Evolutionary conservation across 345 rosid genomes (phyloP).

Genomic region (Lagerstroemia speciosa): DNA sequence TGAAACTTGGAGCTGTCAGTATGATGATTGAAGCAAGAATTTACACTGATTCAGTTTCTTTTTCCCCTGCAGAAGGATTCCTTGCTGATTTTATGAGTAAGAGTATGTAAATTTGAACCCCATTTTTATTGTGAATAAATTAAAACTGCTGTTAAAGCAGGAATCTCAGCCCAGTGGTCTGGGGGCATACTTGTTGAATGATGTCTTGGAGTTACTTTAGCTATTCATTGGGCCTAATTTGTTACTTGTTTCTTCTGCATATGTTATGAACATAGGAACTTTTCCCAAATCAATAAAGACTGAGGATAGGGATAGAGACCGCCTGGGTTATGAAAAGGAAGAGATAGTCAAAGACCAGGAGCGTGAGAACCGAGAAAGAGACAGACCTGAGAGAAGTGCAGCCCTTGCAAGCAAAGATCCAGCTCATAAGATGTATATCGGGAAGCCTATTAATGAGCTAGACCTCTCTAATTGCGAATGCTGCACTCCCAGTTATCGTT

Average conservation of each 20-base stretch:
- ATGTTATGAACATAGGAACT: slow-evolving; percentile 21
- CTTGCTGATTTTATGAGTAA: slow-evolving; percentile 75
- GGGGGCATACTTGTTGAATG: neutral
- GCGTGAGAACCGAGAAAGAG: slow-evolving; percentile 58
- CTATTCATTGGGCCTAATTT: neutral
- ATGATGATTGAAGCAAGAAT: neutral
- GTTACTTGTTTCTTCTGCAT: neutral
- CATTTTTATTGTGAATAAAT: slow-evolving; percentile 5
- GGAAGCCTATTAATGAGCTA: slow-evolving; percentile 85
- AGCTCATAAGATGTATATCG: slow-evolving; percentile 48
- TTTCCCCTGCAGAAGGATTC: slow-evolving; percentile 58
- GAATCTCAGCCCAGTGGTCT: neutral
- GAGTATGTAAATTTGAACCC: slow-evolving; percentile 47
- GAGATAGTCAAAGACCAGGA: slow-evolving; percentile 63
- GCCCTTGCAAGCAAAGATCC: slow-evolving; percentile 40
- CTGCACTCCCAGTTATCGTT: slow-evolving; percentile 97
- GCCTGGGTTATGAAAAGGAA: slow-evolving; percentile 47
- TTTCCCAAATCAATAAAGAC: slow-evolving; percentile 54
- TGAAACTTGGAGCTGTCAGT: slow-evolving; percentile 7
- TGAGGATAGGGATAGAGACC: slow-evolving; percentile 67
- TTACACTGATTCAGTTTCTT: slow-evolving; percentile 5
- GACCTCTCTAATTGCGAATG: slow-evolving; percentile 92
- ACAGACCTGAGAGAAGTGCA: slow-evolving; percentile 55
- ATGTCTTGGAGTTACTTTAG: neutral
- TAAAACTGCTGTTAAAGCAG: neutral